Evolutionary conservation across 257 asterid species (phyloP).

Genomic region (Euphrasia confusa): DNA sequence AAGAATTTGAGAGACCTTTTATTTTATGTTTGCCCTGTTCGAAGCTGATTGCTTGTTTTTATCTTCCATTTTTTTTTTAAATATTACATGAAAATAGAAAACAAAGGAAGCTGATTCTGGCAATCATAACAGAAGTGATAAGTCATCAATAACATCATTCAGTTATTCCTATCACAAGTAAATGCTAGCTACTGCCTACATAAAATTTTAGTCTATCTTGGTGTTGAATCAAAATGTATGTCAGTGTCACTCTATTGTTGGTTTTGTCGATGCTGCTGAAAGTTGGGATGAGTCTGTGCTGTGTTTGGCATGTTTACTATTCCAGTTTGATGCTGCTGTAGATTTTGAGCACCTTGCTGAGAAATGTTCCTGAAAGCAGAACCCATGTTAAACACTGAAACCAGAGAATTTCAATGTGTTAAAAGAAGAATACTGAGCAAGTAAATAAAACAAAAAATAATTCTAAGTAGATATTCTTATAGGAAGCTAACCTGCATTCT

Average conservation of each 20-base stretch:
- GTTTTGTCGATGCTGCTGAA: conserved; percentile 93
- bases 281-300: conserved; percentile 66
- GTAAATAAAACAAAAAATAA: background rate
- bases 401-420: background rate
- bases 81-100: background rate
- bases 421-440: background rate
- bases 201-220: background rate
- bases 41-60: background rate
- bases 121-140: background rate
- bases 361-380: conserved; percentile 72
- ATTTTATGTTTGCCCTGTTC: background rate
- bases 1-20: background rate
- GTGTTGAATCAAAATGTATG: background rate
- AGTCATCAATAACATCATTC: too few relatives aligned
- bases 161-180: too few relatives aligned
- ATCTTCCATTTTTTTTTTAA: too few relatives aligned
- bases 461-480: background rate
- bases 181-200: too few relatives aligned
- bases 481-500: conserved; percentile 67
- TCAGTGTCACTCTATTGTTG: conserved; percentile 32
- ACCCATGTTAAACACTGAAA: conserved; percentile 76
- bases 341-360: conserved; percentile 64
- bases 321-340: conserved; percentile 38
- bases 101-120: background rate
- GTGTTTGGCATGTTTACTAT: conserved; percentile 61